Base-by-base conservation (phyloP, 1,284 basidiomycete genomes). In the Cryptococcus amylolentus region DNA sequence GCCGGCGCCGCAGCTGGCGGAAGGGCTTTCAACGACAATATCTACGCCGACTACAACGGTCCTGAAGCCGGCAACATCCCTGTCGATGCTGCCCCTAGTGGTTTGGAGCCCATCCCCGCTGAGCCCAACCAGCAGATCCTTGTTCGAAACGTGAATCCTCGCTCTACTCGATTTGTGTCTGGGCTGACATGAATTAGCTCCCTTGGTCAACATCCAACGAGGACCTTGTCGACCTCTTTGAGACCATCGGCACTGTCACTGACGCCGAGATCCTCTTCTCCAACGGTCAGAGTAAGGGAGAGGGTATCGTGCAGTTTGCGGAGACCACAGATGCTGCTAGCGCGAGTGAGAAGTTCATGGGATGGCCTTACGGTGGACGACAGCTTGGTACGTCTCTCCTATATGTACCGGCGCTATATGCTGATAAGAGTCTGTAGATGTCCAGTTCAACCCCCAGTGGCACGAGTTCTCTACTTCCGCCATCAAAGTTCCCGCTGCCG, bases 201-300 rank as follows among this genome's bases (percentile, higher is more conserved):
- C 95, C 95, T 0, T 98, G 93, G 92, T 97, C 93, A 16, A 98
- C 95, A 38, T 91, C 93, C n/a, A 96, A 98, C 76, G 94, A 98
- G 72, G 95, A 98, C 73, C 80, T 98, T 31, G 94, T 98, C 26
- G 95, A 98, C 78, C 80, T 98, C 35, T 98, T 98, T 70, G 94
- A 97, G 80, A 98, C 95, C 35, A 96, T 93, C 1, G 95, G 95
- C 10, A 88, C 87, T 63, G 95, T 98, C 37, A 88, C 92, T 67
- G 80, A 92, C 46, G 95, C 95, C 10, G 95, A 98, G 76, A 93
- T 98, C 64, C 76, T 98, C 50, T 91, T 88, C 67, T 94, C 97
- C 61, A 88, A 88, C 31, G 85, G 87, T 8, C 85, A 94, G 55
- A 91, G 89, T 49, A 94, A 94, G 75, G 95, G 95, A 23, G 87